A percentile compares a stretch with the other conserved stretches of the same genome.
Conservation (phyloP, 2,329 filamentous ascomycete genomes). For the Fusarium albidum region DNA sequence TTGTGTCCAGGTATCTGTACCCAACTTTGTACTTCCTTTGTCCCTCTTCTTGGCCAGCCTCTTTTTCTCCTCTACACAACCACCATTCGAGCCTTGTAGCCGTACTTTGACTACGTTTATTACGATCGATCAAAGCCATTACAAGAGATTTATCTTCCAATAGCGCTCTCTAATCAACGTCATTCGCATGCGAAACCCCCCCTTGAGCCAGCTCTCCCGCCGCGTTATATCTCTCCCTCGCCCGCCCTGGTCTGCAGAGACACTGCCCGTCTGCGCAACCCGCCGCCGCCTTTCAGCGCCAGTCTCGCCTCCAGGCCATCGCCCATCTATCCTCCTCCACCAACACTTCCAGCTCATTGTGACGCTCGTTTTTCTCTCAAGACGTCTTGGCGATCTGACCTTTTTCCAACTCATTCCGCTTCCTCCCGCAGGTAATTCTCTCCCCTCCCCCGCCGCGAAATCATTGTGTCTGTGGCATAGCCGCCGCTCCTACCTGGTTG, state of each 20-base stretch:
- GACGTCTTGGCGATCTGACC: slow-evolving; percentile 34
- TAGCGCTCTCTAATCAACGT: slow-evolving; percentile 20
- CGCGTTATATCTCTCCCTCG: background rate
- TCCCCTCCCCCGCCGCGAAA: slow-evolving; percentile 5
- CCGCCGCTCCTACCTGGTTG: slow-evolving; percentile 7
- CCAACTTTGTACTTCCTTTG: slow-evolving; percentile 6
- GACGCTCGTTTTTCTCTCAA: slow-evolving; percentile 35
- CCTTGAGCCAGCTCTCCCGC: slow-evolving; percentile 15
- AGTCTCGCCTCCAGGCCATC: slow-evolving; percentile 13
- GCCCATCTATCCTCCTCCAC: slow-evolving; percentile 26
- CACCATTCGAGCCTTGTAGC: slow-evolving; percentile 24
- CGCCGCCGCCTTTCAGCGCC: slow-evolving; percentile 10
- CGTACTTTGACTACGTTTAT: slow-evolving; percentile 16
- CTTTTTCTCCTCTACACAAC: slow-evolving; percentile 27
- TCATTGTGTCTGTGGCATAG: slow-evolving; percentile 8
- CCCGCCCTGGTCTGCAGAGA: background rate
- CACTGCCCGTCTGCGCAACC: slow-evolving; percentile 4
- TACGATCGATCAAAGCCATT: slow-evolving; percentile 9
- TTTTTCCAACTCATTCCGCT: slow-evolving; percentile 27
- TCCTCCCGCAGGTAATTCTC: slow-evolving; percentile 29
- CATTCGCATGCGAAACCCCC: slow-evolving; percentile 28
- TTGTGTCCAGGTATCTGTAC: slow-evolving; percentile 18
- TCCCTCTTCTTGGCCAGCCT: slow-evolving; percentile 11
- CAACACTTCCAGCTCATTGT: slow-evolving; percentile 19
- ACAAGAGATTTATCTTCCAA: background rate